Evolutionary conservation across 2,329 filamentous ascomycete genomes (phyloP).

Genomic region (Proliferodiscus dingleyae): DNA sequence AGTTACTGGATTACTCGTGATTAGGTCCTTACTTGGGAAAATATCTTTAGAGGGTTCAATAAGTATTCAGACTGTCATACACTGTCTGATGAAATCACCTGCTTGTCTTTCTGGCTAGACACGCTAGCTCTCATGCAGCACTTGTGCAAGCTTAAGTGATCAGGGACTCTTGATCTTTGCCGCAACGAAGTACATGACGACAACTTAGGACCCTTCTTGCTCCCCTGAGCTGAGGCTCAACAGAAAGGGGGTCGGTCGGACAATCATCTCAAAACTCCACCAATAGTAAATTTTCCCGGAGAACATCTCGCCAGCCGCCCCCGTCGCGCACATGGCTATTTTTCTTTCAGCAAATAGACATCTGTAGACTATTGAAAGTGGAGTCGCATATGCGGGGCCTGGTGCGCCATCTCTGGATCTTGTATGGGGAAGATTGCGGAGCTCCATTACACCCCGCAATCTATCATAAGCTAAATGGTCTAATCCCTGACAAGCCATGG

Average conservation of each 20-base stretch:
- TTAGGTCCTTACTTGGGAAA: no score
- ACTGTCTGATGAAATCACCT: no score
- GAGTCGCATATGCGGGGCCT: conserved; percentile 13
- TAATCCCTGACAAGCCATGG: not conserved
- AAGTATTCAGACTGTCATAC: no score
- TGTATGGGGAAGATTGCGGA: conserved; percentile 8
- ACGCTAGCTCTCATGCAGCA: no score
- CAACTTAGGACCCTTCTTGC: not conserved
- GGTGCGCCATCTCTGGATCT: conserved; percentile 4
- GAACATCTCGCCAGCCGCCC: conserved; percentile 7
- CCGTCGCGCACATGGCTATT: conserved; percentile 13
- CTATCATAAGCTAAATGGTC: not conserved
- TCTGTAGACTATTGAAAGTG: conserved; percentile 7
- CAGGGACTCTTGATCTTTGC: no score
- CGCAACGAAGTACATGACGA: no score
- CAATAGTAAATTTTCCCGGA: conserved; percentile 13
- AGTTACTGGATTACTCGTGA: no score
- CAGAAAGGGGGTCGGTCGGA: conserved; percentile 8
- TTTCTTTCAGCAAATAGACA: conserved; percentile 12
- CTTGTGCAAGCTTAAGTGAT: no score
- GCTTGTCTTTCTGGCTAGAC: no score
- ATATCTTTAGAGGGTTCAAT: no score
- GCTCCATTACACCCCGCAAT: conserved; percentile 1
- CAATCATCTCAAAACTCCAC: conserved; percentile 13
- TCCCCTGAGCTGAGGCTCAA: not conserved